These are phyloP conservation scores for Stemphylium vesicarium DNA, from an alignment of 2,329 filamentous ascomycete species.

Conservation along the genomic window DNA sequence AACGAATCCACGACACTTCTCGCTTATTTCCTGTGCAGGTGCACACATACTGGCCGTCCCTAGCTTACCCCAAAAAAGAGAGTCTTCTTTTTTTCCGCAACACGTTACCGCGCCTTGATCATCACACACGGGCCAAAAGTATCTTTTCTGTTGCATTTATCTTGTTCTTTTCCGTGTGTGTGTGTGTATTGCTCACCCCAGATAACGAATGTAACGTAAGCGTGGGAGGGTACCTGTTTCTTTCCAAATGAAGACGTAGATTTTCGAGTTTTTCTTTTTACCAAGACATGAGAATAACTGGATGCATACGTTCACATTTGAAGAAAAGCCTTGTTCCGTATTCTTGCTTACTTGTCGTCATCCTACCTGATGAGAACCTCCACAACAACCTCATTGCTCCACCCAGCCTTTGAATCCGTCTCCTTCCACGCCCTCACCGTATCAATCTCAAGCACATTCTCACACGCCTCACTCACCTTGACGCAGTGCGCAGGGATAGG, in stretches of 20 bases:
- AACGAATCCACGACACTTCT: background rate
- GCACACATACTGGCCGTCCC: background rate
- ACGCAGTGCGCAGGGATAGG: conserved; percentile 73
- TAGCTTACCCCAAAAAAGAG: background rate
- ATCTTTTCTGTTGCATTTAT: background rate
- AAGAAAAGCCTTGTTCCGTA: too few species aligned
- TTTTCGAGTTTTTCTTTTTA: too few species aligned
- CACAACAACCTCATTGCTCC: conserved; percentile 66
- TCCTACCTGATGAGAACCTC: conserved; percentile 43
- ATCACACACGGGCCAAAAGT: background rate
- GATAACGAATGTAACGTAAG: conserved; percentile 34
- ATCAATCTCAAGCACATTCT: conserved; percentile 76
- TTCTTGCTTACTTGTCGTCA: too few species aligned
- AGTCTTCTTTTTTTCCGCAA: background rate
- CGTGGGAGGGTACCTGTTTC: conserved; percentile 27
- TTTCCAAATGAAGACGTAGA: background rate
- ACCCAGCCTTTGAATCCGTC: conserved; percentile 71
- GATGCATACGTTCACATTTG: too few species aligned
- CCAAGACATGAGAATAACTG: too few species aligned
- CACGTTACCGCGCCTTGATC: background rate
- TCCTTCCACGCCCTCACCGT: conserved; percentile 77
- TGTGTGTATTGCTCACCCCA: background rate
- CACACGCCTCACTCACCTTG: conserved; percentile 58
- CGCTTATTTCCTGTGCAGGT: background rate
- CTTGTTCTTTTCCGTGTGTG: too few species aligned